Percentiles rank a stretch among this genome's conserved stretches.
phyloP scores from a whole-genome alignment of 1,284 basidiomycete species.

The Cryptococcus sp. region DNA sequence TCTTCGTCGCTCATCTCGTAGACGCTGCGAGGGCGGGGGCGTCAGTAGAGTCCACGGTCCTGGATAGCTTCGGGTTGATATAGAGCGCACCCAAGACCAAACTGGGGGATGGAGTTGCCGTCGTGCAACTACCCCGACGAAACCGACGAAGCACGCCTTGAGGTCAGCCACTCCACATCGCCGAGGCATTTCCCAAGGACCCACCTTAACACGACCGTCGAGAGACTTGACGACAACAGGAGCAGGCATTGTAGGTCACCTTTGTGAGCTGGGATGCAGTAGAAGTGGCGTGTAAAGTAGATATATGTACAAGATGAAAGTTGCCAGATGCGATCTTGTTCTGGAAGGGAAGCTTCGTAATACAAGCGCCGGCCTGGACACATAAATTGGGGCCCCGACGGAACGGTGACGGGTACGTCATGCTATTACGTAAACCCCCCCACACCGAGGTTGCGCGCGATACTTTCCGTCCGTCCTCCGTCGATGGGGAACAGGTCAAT shows the following conservation, averaged over 20 bases:
- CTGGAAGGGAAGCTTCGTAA: too few relatives aligned
- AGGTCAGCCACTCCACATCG: neutral
- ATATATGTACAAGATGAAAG: too few relatives aligned
- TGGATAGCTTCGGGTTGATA: neutral
- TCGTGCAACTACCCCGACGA: conserved; percentile 55
- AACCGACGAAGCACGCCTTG: neutral
- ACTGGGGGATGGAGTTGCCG: conserved; percentile 60
- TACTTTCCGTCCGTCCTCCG: too few relatives aligned
- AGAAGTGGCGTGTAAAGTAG: too few relatives aligned
- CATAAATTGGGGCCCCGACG: too few relatives aligned
- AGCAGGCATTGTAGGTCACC: conserved; percentile 14
- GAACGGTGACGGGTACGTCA: too few relatives aligned
- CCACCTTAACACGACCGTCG: conserved; percentile 25
- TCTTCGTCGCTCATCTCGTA: conserved; percentile 63
- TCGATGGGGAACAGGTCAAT: too few relatives aligned
- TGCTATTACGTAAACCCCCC: too few relatives aligned
- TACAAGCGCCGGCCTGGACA: too few relatives aligned
- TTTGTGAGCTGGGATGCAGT: too few relatives aligned
- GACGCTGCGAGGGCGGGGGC: conserved; percentile 21
- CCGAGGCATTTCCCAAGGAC: conserved; percentile 3
- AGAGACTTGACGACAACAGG: conserved; percentile 21
- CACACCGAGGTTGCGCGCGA: too few relatives aligned
- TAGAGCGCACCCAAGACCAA: conserved; percentile 58
- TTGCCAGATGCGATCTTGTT: too few relatives aligned
- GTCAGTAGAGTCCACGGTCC: neutral